A percentile compares a stretch with the other conserved stretches of the same genome.
phyloP scores from a whole-genome alignment of 75 land plant species.

The Cupressus sempervirens region DNA sequence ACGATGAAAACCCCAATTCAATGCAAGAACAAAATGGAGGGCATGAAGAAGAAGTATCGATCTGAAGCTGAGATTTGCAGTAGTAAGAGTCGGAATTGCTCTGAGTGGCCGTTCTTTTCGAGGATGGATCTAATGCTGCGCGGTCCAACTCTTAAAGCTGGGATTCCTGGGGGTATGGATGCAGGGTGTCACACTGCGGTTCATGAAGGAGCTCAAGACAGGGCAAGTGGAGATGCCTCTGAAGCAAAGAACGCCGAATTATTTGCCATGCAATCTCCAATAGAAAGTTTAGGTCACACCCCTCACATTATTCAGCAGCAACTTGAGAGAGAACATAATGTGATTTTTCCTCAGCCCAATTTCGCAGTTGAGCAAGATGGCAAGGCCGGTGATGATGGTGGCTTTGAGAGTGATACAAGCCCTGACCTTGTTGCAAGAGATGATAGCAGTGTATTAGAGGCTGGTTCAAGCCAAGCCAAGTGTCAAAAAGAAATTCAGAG shows the following conservation, averaged over 20 bases:
- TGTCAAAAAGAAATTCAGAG: neutral
- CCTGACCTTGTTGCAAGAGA: neutral
- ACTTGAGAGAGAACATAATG: neutral
- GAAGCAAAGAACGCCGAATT: neutral
- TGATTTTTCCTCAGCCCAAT: neutral
- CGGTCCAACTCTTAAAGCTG: neutral
- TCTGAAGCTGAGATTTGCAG: slow-evolving; percentile 19
- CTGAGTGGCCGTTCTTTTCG: slow-evolving; percentile 19
- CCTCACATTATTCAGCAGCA: neutral
- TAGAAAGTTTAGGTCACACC: neutral
- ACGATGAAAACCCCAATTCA: slow-evolving; percentile 31
- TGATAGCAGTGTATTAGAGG: neutral
- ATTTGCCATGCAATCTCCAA: neutral
- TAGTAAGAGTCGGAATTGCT: neutral
- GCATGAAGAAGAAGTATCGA: slow-evolving; percentile 51
- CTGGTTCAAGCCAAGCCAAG: neutral
- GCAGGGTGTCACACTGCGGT: neutral
- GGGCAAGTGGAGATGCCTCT: neutral
- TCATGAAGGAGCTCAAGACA: neutral
- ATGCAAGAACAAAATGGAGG: slow-evolving; percentile 61
- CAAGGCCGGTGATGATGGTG: neutral
- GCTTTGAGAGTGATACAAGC: neutral
- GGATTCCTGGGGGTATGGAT: slow-evolving; percentile 10
- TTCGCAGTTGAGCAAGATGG: neutral
- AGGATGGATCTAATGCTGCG: slow-evolving; percentile 27